Percentiles rank a stretch among this genome's conserved stretches.
Conservation (phyloP, 176 grass and related monocot species). For the Oryza meridionalis region DNA sequence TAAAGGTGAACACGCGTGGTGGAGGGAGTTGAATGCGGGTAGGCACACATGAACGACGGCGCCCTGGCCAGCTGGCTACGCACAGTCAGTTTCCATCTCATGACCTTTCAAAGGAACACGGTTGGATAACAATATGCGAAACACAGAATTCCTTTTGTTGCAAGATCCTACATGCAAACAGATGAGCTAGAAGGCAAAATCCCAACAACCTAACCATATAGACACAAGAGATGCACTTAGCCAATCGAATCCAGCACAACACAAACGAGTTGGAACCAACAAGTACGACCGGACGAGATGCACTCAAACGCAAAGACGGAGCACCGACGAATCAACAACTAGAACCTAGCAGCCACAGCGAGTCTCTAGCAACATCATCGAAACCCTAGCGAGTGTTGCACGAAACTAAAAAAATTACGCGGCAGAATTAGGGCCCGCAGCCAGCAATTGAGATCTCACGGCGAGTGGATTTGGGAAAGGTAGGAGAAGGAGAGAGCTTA, state of each 20-base stretch:
- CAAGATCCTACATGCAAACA: not conserved
- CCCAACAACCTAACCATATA: not conserved
- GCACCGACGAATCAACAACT: not conserved
- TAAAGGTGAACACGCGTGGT: too few relatives aligned
- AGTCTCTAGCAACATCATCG: not conserved
- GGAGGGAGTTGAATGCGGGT: too few relatives aligned
- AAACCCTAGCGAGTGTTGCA: constrained; percentile 36
- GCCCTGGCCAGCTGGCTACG: too few relatives aligned
- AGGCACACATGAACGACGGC: too few relatives aligned
- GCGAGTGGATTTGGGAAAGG: not conserved
- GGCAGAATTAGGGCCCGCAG: not conserved
- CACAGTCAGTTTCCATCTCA: not conserved
- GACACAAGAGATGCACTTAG: not conserved
- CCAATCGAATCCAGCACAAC: not conserved
- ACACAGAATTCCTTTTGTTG: not conserved
- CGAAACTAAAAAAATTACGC: not conserved
- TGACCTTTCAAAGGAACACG: not conserved
- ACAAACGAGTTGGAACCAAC: not conserved
- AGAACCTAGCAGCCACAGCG: too few relatives aligned
- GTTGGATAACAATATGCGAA: not conserved
- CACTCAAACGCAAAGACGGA: not conserved
- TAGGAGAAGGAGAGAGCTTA: constrained; percentile 42
- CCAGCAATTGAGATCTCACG: not conserved
- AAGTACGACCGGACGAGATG: not conserved
- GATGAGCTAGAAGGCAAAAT: not conserved